A percentile compares a stretch with the other conserved stretches of the same genome.
Conservation (phyloP, 2,329 filamentous ascomycete genomes). For the Penicillium sp. region DNA sequence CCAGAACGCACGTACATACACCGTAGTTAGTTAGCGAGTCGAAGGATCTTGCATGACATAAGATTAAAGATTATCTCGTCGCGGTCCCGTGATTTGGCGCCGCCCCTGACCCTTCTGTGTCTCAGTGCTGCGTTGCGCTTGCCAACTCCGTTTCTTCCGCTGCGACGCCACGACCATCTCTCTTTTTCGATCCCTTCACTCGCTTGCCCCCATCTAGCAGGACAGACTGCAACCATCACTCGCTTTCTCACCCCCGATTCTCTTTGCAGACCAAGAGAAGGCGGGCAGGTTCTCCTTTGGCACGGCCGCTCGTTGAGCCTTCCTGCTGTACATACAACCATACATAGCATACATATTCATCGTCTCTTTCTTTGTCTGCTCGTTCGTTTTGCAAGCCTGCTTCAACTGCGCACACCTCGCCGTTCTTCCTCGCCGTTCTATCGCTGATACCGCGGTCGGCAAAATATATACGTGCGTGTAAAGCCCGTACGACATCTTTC, state of each 20-base stretch:
- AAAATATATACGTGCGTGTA: neutral
- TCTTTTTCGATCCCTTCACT: neutral
- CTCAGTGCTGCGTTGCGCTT: neutral
- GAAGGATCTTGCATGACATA: neutral
- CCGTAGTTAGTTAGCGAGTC: neutral
- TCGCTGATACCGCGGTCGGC: neutral
- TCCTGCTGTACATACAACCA: conserved; percentile 1
- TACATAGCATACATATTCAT: conserved; percentile 1
- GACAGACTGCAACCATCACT: conserved; percentile 1
- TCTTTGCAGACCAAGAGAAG: neutral
- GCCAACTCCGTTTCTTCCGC: neutral
- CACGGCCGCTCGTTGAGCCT: conserved; percentile 4
- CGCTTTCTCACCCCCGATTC: conserved; percentile 1
- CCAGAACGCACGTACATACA: neutral
- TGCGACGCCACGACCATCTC: neutral
- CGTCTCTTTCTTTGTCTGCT: neutral
- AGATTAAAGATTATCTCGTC: neutral
- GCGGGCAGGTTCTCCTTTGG: neutral
- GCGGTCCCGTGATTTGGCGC: neutral
- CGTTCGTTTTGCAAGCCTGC: neutral
- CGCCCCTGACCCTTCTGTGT: neutral
- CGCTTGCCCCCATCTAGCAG: conserved; percentile 2
- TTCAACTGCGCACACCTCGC: neutral
- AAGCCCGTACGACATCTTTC: neutral
- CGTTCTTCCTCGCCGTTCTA: neutral